phyloP scores from a whole-genome alignment of 2,329 filamentous ascomycete species.

The Davidsoniella eucalypti region DNA sequence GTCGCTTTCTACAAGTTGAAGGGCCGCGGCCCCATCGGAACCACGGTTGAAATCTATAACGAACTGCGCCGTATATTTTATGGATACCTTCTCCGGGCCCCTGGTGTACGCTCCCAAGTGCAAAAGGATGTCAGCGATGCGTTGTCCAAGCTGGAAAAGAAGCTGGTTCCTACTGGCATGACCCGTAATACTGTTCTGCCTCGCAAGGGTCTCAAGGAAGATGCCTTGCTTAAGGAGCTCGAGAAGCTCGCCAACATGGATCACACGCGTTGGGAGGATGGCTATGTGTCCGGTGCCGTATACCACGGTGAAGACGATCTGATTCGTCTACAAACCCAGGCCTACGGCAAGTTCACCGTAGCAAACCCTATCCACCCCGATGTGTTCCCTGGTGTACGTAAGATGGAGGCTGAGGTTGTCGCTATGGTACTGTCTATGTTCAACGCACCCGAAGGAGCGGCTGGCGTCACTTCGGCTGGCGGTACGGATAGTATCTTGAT shows the following conservation, averaged over 20 bases:
- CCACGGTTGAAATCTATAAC: slow-evolving; percentile 56
- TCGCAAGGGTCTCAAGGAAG: slow-evolving; percentile 65
- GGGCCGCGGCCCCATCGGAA: slow-evolving; percentile 74
- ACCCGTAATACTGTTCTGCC: slow-evolving; percentile 63
- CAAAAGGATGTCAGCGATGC: slow-evolving; percentile 70
- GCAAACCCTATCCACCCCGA: slow-evolving; percentile 95
- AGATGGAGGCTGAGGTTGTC: slow-evolving; percentile 98
- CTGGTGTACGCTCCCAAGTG: slow-evolving; percentile 74
- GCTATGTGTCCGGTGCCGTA: slow-evolving; percentile 82
- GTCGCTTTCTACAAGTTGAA: slow-evolving; percentile 70
- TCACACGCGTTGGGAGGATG: slow-evolving; percentile 94
- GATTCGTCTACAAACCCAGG: slow-evolving; percentile 72
- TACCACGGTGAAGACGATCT: slow-evolving; percentile 84
- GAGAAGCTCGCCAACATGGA: slow-evolving; percentile 68
- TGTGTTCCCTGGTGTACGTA: slow-evolving; percentile 91
- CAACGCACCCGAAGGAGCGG: slow-evolving; percentile 70
- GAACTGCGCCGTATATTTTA: slow-evolving; percentile 59
- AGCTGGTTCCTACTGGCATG: slow-evolving; percentile 60
- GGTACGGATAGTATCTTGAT: slow-evolving; percentile 95
- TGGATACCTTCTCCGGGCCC: slow-evolving; percentile 69
- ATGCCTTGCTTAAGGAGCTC: slow-evolving; percentile 66
- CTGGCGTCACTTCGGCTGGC: slow-evolving; percentile 78
- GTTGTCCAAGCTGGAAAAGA: slow-evolving; percentile 63
- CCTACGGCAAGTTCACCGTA: slow-evolving; percentile 87
- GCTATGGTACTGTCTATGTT: slow-evolving; percentile 87